Base-by-base conservation (phyloP, 305 asterid genomes). In the Fraxinus baroniana region DNA sequence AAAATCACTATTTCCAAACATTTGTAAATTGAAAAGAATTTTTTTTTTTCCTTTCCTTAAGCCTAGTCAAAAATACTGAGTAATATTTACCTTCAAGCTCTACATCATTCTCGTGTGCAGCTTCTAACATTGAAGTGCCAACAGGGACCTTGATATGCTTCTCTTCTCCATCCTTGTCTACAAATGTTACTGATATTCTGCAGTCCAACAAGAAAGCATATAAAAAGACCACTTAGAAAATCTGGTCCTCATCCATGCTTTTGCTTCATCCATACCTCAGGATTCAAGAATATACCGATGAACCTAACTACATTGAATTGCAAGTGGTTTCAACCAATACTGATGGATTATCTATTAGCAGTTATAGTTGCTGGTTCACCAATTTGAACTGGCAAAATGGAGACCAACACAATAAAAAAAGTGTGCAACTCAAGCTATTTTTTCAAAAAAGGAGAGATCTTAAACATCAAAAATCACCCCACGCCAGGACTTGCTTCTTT, bases 101-200 rank as follows among this genome's bases (percentile, higher is more conserved):
- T 66, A 94, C 85, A 78, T 91, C 98, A 88, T 96, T 93, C 81
- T 96, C 98, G 74, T 94, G 98, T 60, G 99, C 98, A 86, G 99
- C 99, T 85, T 95, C 99, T 55, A 95, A 85, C 93, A 96, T 92
- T 6, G 99, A 96, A 91, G 86, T 94, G 85, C 98, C 99, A 73
- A 96, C 84, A 39, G 98, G 99, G 83, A 94, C 99, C 83, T 92
- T 88, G 80, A 93, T 90, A 20, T 88, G 90, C n/a, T 86, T 86
- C 89, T 96, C 98, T 62, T 96, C 95, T 83, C 99, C 98, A 86
- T 96, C 97, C 87, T 93, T 93, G 85, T 94, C 98, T 32, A 92
- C 91, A 84, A 94, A 93, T 78, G 92, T 92, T 72, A 93, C 98
- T 81, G 90, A 93, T 89, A 96, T 96, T 87, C 98, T 94, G 88